These are phyloP conservation scores for Hamamelis virginiana DNA, from an alignment of 164 flowering plant genomes.

Conservation along the genomic window DNA sequence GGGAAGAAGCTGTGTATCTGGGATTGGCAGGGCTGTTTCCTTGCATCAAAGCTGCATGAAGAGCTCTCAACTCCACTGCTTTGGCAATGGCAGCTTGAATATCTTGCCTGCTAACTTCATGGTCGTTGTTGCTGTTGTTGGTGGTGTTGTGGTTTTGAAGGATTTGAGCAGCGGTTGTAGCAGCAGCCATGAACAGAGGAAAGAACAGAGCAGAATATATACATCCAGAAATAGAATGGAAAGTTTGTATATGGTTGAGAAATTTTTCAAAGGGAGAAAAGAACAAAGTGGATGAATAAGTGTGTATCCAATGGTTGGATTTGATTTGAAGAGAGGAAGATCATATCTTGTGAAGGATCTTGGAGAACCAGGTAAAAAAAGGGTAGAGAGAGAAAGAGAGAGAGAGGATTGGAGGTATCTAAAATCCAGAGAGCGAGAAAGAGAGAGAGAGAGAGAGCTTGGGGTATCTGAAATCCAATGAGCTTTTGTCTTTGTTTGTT, in stretches of 20 bases:
- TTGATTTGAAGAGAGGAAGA: conserved; percentile 24
- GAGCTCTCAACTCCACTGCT: conserved; percentile 88
- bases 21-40: conserved; percentile 59
- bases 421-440: conserved; percentile 13
- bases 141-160: conserved; percentile 16
- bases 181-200: conserved; percentile 39
- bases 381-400: conserved; percentile 15
- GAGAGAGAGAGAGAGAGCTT: conserved; percentile 5
- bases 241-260: not conserved
- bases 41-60: conserved; percentile 81
- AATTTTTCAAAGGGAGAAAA: conserved; percentile 8
- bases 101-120: conserved; percentile 55
- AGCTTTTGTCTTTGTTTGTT: conserved; percentile 20
- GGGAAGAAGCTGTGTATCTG: conserved; percentile 43
- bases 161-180: conserved; percentile 23
- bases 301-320: conserved; percentile 36
- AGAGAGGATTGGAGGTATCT: not conserved
- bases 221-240: conserved; percentile 12
- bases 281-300: conserved; percentile 11
- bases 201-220: conserved; percentile 12
- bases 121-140: conserved; percentile 16
- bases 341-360: conserved; percentile 34
- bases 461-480: conserved; percentile 16
- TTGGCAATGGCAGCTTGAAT: conserved; percentile 86
- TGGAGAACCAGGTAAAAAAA: conserved; percentile 27